phyloP scores from a whole-genome alignment of 345 rosid species.

The Populus nigra region DNA sequence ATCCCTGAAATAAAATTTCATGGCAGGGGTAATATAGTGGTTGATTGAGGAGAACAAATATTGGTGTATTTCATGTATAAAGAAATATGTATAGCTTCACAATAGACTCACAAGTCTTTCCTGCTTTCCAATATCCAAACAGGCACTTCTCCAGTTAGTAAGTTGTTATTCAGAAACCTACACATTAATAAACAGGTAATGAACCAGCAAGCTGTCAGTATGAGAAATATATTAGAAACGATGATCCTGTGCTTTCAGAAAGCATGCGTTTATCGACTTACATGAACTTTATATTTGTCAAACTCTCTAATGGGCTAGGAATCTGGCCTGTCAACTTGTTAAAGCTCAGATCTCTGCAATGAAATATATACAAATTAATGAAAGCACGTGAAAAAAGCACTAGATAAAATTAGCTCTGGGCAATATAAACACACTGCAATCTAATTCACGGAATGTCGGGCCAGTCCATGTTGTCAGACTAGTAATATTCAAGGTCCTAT shows the following conservation, averaged over 20 bases:
- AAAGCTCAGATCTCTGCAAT: conserved; percentile 74
- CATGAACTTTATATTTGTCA: conserved; percentile 27
- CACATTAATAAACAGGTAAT: not conserved
- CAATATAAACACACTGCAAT: not conserved
- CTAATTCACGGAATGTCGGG: not conserved
- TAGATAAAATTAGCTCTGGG: not conserved
- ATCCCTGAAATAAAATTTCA: conserved; percentile 54
- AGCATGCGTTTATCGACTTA: conserved; percentile 30
- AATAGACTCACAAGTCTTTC: conserved; percentile 40
- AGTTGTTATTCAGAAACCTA: conserved; percentile 77
- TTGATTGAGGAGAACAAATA: not conserved
- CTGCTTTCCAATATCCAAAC: conserved; percentile 38
- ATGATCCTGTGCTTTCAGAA: not conserved
- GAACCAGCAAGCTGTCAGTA: not conserved
- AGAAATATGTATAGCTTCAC: not conserved
- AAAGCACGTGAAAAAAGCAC: not conserved
- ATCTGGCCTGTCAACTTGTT: conserved; percentile 59
- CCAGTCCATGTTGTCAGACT: not conserved
- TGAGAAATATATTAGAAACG: not conserved
- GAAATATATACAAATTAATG: not conserved
- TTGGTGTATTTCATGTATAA: not conserved
- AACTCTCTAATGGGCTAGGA: conserved; percentile 33
- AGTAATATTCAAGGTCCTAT: not conserved
- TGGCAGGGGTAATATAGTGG: not conserved
- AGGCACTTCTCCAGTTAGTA: conserved; percentile 63